Percentiles rank a stretch among this genome's conserved stretches.
phyloP scores from a whole-genome alignment of 345 rosid genomes.

The Hibiscus mutabilis region DNA sequence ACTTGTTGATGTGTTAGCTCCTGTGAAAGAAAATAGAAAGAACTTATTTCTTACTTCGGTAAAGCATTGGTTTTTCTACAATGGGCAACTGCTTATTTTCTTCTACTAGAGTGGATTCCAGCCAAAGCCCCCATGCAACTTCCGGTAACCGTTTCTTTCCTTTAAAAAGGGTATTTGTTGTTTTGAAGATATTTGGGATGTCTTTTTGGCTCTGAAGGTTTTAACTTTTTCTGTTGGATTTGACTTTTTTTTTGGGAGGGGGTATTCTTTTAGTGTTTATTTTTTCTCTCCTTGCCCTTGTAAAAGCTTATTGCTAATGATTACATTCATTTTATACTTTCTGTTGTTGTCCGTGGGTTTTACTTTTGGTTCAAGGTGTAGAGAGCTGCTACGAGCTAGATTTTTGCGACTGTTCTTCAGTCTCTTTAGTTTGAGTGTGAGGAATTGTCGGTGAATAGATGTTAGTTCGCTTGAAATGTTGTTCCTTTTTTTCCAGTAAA shows the following conservation, averaged over 20 bases:
- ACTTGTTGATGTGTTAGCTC: neutral
- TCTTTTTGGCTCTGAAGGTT: neutral
- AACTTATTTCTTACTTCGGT: neutral
- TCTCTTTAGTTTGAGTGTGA: conserved; percentile 1
- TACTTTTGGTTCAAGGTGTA: neutral
- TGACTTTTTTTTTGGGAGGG: neutral
- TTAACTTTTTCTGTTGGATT: neutral
- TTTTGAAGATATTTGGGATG: neutral
- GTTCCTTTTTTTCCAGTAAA: neutral
- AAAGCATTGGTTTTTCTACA: neutral
- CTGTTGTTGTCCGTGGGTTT: neutral
- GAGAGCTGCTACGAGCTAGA: neutral
- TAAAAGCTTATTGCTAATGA: neutral
- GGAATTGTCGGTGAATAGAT: conserved; percentile 1
- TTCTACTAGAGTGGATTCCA: conserved; percentile 55
- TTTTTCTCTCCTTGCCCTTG: too few species aligned
- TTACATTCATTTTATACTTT: neutral
- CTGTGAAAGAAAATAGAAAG: neutral
- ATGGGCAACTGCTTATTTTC: conserved; percentile 81
- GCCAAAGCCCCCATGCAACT: conserved; percentile 44
- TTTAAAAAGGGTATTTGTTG: neutral
- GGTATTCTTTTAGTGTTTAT: neutral
- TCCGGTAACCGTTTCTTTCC: conserved; percentile 38
- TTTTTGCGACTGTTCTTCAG: neutral
- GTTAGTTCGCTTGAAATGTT: neutral